Base-by-base conservation (phyloP, 768 basidiomycete genomes). In the Naganishia vishniacii region DNA sequence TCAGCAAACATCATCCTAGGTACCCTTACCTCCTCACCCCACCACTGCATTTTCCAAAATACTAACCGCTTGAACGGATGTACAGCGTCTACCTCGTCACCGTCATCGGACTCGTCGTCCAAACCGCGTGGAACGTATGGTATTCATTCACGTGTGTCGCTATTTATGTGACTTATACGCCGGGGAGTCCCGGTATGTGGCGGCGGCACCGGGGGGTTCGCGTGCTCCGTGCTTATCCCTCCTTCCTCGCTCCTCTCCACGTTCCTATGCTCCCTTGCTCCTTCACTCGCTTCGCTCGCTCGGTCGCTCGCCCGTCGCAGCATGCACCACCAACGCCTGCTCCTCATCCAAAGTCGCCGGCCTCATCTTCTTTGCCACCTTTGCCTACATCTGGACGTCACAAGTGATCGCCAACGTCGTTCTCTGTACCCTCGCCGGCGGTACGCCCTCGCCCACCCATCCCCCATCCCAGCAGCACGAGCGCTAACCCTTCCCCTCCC, bases 341-440 rank as follows among this genome's bases (percentile, higher is more conserved):
- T 89, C 88, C 0, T 84, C 83, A 12, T 82, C 82, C 15, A 90
- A 84, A 73, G 88, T 91, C 46, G 83, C 87, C 0, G 89, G 90
- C 2, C 79, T 91, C 13, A 81, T 89, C 60, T 84, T 90, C 75
- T 91, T 83, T 70, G 83, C 84, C 65, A 84, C 85, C 0, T 90
- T 91, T 75, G 86, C 86, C n/a, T 91, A 85, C 79, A 80, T 89
- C 49, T 91, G 89, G 90, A 86, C 85, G 18, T 88, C 86, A 0
- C 87, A 89, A 77, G 88, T 89, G 45, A 84, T 88, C 53, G 84
- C 49, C 32, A 90, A 90, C 68, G 84, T 91, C 42, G 82, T 87
- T 0, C 80, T 91, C 25, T 84, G 87, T 32, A 89, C 88, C 3
- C 82, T 91, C 31, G 87, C 88, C 7, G 89, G 89, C 37, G 89